Base-by-base conservation (phyloP, 1,284 basidiomycete species). In the Coriolopsis trogii region DNA sequence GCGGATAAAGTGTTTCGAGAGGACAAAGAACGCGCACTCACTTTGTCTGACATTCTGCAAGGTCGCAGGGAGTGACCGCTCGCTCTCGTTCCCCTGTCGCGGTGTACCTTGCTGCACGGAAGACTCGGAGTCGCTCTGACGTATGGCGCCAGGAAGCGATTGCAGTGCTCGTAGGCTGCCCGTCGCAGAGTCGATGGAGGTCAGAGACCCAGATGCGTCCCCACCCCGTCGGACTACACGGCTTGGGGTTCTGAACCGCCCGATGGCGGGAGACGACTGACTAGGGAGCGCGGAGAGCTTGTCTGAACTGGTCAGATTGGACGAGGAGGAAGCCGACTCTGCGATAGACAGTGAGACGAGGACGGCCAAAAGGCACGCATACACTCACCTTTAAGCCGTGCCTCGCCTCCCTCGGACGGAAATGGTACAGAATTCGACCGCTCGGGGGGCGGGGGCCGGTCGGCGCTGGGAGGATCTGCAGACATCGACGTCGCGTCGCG, bases 51-150 rank as follows among this genome's bases (percentile, higher is more conserved):
- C 54, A 33, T 64, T 71, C 29, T 69, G 64, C 24, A 61, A 55
- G 26, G 55, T 67, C 41, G 67, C 56, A 5, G 73, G 63, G 12
- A 68, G 52, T 6, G 73, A 67, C 20, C 58, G 67, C 34, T 71
- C 70, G 44, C 69, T 73, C 36, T 79, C 78, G n/a, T 76, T 70
- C 33, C 71, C 72, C 40, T 71, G 70, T 16, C 63, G 64, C 10
- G 71, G 65, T 12, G 67, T 68, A 15, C 65, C 68, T 34, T 60
- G 62, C 21, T 63, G 63, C 1, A 56, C 30, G 3, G 68, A 68
- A 1, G 63, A 62, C 2, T 74, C 74, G n/a, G 67, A 63, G 3
- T 65, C 62, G 46, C 59, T 65, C 12, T 41, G 59, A 28, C 57
- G 62, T 20, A 57, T 47, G 1, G 55, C 31, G 2, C 36, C 50